phyloP scores from a whole-genome alignment of 2,329 filamentous ascomycete species.

The Aspergillus sp. region DNA sequence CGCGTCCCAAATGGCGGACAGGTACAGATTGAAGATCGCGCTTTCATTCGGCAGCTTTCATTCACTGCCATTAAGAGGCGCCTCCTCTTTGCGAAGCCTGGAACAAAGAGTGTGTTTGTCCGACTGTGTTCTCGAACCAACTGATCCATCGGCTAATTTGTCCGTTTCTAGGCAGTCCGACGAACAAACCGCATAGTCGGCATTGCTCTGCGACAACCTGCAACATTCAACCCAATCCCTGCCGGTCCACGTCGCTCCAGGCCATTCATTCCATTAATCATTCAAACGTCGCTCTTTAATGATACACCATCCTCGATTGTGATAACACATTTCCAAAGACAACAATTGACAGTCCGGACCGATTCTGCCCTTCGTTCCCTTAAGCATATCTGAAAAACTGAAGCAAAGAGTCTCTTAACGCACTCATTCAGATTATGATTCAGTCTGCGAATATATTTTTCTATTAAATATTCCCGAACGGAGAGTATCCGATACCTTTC shows the following conservation, averaged over 20 bases:
- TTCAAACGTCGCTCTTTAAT: neutral
- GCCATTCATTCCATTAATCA: neutral
- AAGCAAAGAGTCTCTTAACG: too few species aligned
- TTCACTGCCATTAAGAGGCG: neutral
- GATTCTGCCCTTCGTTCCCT: too few species aligned
- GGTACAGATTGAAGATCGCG: neutral
- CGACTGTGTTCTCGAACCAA: neutral
- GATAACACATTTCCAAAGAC: neutral
- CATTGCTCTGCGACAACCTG: neutral
- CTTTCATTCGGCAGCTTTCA: neutral
- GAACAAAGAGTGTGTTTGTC: neutral
- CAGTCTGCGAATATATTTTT: neutral
- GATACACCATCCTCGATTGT: neutral
- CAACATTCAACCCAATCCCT: neutral
- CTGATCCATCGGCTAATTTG: neutral
- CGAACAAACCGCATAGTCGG: neutral
- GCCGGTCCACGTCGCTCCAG: neutral
- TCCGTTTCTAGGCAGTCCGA: neutral
- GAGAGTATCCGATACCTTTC: neutral
- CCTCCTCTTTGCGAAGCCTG: neutral
- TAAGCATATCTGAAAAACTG: too few species aligned
- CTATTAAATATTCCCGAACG: neutral
- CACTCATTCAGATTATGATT: neutral
- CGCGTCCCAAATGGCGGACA: conserved; percentile 1
- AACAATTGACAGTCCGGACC: too few species aligned